A percentile compares a stretch with the other conserved stretches of the same genome.
phyloP scores from a whole-genome alignment of 2,329 filamentous ascomycete species.

The Amauroascus verrucosus region DNA sequence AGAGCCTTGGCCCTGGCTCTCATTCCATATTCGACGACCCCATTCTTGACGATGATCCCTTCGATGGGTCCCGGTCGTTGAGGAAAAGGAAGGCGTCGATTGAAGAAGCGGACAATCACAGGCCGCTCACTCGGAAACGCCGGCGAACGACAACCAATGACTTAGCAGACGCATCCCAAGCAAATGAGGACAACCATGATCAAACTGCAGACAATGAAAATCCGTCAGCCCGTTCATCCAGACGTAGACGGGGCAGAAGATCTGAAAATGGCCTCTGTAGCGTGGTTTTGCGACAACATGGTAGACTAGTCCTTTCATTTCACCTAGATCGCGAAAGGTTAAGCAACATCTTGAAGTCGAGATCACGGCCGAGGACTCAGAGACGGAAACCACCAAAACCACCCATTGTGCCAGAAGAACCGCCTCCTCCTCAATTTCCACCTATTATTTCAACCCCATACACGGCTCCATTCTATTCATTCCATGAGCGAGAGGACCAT shows the following conservation, averaged over 20 bases:
- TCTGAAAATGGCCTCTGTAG: slow-evolving; percentile 33
- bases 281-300: slow-evolving; percentile 32
- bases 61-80: slow-evolving; percentile 66
- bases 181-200: slow-evolving; percentile 13
- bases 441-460: slow-evolving; percentile 54
- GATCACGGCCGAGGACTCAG: slow-evolving; percentile 47
- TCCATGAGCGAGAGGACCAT: slow-evolving; percentile 79
- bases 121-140: slow-evolving; percentile 41
- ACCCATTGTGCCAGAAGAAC: slow-evolving; percentile 31
- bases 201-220: slow-evolving; percentile 9
- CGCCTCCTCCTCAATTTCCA: slow-evolving; percentile 47
- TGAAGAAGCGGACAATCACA: slow-evolving; percentile 44
- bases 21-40: slow-evolving; percentile 69
- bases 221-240: slow-evolving; percentile 28
- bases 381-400: slow-evolving; percentile 40
- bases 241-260: slow-evolving; percentile 48
- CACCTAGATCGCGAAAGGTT: slow-evolving; percentile 49
- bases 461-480: slow-evolving; percentile 73
- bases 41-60: slow-evolving; percentile 59
- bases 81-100: slow-evolving; percentile 79
- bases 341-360: slow-evolving; percentile 49
- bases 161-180: slow-evolving; percentile 16
- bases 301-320: slow-evolving; percentile 49
- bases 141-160: slow-evolving; percentile 27
- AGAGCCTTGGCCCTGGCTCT: slow-evolving; percentile 55